A percentile compares a stretch with the other conserved stretches of the same genome.
Conservation (phyloP, 2,329 filamentous ascomycete species). For the Pyrenochaeta sp. region DNA sequence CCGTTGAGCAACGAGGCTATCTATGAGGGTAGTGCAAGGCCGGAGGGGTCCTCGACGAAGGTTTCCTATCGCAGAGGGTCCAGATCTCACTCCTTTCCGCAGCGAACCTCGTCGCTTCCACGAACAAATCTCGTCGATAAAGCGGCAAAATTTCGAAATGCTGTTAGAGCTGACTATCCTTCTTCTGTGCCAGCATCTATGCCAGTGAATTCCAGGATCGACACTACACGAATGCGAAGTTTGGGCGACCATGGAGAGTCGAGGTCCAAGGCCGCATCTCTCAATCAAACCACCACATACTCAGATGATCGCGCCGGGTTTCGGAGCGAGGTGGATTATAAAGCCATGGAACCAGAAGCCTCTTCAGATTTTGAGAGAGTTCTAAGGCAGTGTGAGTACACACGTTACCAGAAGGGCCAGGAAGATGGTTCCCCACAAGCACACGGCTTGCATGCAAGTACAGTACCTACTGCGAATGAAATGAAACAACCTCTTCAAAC, state of each 20-base stretch:
- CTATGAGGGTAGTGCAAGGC: constrained; percentile 15
- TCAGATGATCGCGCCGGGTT: not conserved
- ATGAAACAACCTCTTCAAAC: not conserved
- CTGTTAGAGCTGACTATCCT: constrained; percentile 13
- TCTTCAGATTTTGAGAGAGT: constrained; percentile 35
- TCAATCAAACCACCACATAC: not conserved
- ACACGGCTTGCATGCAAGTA: not conserved
- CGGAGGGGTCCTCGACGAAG: constrained; percentile 25
- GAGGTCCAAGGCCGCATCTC: constrained; percentile 1
- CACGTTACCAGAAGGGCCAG: constrained; percentile 16
- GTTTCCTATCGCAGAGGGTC: constrained; percentile 20
- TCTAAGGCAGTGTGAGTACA: constrained; percentile 35
- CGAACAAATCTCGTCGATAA: constrained; percentile 20
- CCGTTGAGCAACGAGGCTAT: constrained; percentile 10
- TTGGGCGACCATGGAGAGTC: constrained; percentile 1
- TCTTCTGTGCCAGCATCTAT: constrained; percentile 28
- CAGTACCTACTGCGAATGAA: not conserved
- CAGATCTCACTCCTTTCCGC: constrained; percentile 34
- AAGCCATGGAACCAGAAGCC: constrained; percentile 8
- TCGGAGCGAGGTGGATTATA: constrained; percentile 1
- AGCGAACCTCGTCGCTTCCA: constrained; percentile 26
- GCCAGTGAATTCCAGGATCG: constrained; percentile 1
- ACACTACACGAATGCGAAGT: not conserved
- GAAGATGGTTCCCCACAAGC: constrained; percentile 4
- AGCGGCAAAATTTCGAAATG: constrained; percentile 8